Conservation (phyloP, 441 rosid genomes). For the Gossypium schwendimanii region DNA sequence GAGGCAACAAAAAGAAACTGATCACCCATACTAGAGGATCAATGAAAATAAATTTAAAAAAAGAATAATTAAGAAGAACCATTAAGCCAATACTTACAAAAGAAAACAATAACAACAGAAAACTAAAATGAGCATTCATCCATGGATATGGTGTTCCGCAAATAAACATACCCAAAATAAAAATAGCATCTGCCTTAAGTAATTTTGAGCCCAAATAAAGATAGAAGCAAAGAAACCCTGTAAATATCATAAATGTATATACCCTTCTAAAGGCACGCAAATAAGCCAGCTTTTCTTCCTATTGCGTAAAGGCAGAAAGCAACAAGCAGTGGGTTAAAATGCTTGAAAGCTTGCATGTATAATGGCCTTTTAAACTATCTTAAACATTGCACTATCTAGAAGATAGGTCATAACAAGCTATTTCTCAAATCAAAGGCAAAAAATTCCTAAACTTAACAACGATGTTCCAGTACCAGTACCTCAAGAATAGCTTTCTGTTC, state of each 20-base stretch:
- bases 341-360: background rate
- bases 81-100: background rate
- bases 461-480: constrained; percentile 33
- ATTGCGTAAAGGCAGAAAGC: background rate
- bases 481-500: constrained; percentile 63
- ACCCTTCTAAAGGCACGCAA: background rate
- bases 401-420: background rate
- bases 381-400: background rate
- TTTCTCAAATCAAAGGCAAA: background rate
- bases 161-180: background rate
- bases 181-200: background rate
- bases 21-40: background rate
- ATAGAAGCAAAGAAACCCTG: background rate
- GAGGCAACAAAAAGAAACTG: constrained; percentile 1
- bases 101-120: background rate
- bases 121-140: background rate
- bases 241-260: background rate
- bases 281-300: background rate
- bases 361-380: background rate
- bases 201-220: background rate
- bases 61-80: background rate
- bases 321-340: background rate
- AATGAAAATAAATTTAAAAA: background rate
- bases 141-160: background rate
- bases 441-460: constrained; percentile 7